Base-by-base conservation (phyloP, 805 yeast species). In the Starmerella apis region DNA sequence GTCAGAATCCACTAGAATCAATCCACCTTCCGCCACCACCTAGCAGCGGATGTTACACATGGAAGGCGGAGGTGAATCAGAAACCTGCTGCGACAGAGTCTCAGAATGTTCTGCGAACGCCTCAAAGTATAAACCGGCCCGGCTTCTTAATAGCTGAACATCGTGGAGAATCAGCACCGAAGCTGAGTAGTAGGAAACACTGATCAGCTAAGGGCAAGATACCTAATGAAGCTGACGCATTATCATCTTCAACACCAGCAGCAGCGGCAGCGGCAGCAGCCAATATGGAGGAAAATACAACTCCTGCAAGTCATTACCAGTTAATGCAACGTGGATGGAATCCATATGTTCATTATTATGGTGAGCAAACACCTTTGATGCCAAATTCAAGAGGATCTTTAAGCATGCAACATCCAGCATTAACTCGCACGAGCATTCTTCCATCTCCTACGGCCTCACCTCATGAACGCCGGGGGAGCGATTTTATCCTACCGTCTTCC, bases 1-100 rank as follows among this genome's bases (percentile, higher is more conserved):
- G 4, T 7, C 22, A 13, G 49, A 23, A 54, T 19, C 49, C 49
- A 2, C 46, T 50, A 3, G 38, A 23, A 4, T 41, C 50, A 1
- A 56, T 56, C 14, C 48, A 37, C 16, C 51, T 56, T 1, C 59
- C 59, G 4, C 59, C 59, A 8, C 57, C 57, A 9, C 51, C 54
- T 2, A n/a, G 38, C 16, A 46, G 38, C 36, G 32, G 28, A 9
- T 30, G 45, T 3, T 48, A 45, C 38, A 41, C 41, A 5, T 49
- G 50, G 55, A 22, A 22, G 16, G 49, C 33, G 6, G 14, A 28
- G n/a, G 44, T 25, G 24, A 11, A 16, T 16, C 31, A 16, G 32
- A 18, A 16, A 11, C 14, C 44, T 1, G 6, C 33, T 7, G 24
- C 24, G 9, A 23, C 25, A 27, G 44, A 25, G 18, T 27, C 18